A percentile compares a stretch with the other conserved stretches of the same genome.
These are phyloP conservation scores for Calonectria naviculata DNA, from an alignment of 2,329 filamentous ascomycete genomes.

Conservation along the genomic window DNA sequence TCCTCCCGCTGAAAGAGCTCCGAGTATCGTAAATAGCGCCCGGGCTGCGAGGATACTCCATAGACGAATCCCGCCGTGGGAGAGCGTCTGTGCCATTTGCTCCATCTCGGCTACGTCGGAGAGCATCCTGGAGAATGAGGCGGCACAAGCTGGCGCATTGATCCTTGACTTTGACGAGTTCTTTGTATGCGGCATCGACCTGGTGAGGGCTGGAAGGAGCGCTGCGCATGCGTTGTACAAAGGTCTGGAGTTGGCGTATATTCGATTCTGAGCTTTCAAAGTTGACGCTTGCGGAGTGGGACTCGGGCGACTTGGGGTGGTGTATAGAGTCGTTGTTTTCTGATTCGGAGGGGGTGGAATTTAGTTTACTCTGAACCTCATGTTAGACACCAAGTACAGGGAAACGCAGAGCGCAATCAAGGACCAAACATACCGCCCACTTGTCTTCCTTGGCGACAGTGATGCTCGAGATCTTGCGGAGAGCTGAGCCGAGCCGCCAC, in stretches of 20 bases:
- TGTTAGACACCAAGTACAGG: background rate
- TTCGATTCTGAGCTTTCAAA: conserved; percentile 46
- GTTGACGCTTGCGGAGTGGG: conserved; percentile 34
- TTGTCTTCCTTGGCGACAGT: conserved; percentile 33
- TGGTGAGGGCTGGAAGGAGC: conserved; percentile 46
- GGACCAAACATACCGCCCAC: conserved; percentile 23
- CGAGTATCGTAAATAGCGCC: conserved; percentile 46
- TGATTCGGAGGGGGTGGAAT: conserved; percentile 29
- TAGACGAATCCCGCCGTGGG: conserved; percentile 41
- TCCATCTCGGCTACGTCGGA: conserved; percentile 40
- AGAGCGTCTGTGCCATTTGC: conserved; percentile 37
- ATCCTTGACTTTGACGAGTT: conserved; percentile 55
- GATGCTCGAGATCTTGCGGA: conserved; percentile 34
- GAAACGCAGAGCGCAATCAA: background rate
- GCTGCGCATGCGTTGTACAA: conserved; percentile 49
- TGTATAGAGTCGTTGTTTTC: conserved; percentile 43
- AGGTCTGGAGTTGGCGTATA: conserved; percentile 48
- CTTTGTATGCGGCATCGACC: conserved; percentile 57
- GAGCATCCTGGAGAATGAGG: conserved; percentile 53
- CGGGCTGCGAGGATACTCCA: conserved; percentile 46
- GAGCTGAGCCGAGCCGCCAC: conserved; percentile 35
- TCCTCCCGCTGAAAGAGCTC: conserved; percentile 51
- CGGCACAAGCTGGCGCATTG: conserved; percentile 54
- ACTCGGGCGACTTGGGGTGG: conserved; percentile 37
- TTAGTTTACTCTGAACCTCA: conserved; percentile 5